Conservation (phyloP, 2,329 filamentous ascomycete species). For the Triangularia setosa region DNA sequence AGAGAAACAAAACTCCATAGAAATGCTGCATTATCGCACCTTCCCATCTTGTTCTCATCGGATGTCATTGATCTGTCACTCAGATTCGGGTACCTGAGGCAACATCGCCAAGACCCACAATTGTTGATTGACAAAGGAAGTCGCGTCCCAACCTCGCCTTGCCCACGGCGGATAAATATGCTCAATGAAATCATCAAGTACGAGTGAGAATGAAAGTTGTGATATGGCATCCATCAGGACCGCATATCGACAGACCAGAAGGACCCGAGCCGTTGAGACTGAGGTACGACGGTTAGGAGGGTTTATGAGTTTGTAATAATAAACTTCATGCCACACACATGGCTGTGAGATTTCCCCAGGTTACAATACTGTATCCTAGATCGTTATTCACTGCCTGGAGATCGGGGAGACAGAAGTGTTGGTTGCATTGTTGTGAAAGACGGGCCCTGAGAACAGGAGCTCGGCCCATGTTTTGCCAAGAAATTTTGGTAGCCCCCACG, state of each 20-base stretch:
- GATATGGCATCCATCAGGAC: neutral
- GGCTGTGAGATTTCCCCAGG: neutral
- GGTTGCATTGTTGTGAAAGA: neutral
- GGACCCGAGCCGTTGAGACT: neutral
- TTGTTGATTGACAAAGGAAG: neutral
- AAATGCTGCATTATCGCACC: neutral
- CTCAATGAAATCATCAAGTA: neutral
- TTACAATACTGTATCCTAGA: neutral
- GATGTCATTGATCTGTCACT: neutral
- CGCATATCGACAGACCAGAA: neutral
- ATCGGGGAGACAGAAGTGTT: neutral
- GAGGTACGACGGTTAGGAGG: neutral
- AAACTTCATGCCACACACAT: neutral
- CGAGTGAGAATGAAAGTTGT: neutral
- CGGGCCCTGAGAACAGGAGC: neutral
- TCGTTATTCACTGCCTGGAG: neutral
- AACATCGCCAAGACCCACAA: neutral
- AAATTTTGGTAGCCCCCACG: conserved; percentile 1
- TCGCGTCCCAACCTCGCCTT: neutral
- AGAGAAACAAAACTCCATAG: too few species aligned
- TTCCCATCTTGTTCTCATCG: neutral
- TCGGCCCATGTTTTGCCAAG: neutral
- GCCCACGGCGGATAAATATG: neutral
- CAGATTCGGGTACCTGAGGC: neutral
- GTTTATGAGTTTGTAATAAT: neutral